Evolutionary conservation across 805 yeast genomes (phyloP).

Genomic region (Metschnikowia gelsemii): DNA sequence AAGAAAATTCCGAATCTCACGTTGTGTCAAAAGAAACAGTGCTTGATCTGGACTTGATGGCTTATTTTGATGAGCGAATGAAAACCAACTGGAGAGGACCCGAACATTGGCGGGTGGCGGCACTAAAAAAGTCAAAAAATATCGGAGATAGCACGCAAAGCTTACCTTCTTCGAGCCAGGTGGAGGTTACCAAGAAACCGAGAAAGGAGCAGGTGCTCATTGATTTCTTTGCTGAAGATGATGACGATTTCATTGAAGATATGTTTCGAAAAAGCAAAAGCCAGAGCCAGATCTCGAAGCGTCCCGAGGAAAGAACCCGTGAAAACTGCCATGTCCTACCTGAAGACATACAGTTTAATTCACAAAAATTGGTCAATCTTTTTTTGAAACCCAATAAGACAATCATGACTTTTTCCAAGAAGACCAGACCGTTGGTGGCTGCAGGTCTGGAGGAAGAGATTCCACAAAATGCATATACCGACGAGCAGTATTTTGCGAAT

Average conservation of each 20-base stretch:
- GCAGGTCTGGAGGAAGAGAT: conserved; percentile 1
- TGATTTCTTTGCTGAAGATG: conserved; percentile 36
- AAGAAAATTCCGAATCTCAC: neutral
- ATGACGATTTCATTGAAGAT: conserved; percentile 28
- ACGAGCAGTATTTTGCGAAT: conserved; percentile 72
- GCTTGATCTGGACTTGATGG: conserved; percentile 65
- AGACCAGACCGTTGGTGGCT: neutral
- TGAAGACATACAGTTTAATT: conserved; percentile 68
- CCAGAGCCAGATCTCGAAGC: conserved; percentile 22
- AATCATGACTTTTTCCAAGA: conserved; percentile 28
- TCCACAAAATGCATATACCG: conserved; percentile 41
- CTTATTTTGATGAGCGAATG: conserved; percentile 76
- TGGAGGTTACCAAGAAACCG: conserved; percentile 18
- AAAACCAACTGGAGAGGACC: conserved; percentile 83
- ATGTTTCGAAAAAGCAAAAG: conserved; percentile 36
- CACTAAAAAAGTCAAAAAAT: conserved; percentile 41
- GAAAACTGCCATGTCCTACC: conserved; percentile 55
- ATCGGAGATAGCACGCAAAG: conserved; percentile 14
- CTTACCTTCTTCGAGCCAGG: conserved; percentile 4
- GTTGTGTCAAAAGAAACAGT: conserved; percentile 21
- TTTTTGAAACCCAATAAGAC: conserved; percentile 64
- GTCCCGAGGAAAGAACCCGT: conserved; percentile 30
- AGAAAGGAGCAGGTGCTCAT: conserved; percentile 27
- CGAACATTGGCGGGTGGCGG: conserved; percentile 80
- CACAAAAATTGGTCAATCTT: conserved; percentile 62